Evolutionary conservation across 129 eudicot genomes (phyloP), one percentile per base, ranked within the genome.

Genomic region (Ambrosia artemisiifolia): DNA sequence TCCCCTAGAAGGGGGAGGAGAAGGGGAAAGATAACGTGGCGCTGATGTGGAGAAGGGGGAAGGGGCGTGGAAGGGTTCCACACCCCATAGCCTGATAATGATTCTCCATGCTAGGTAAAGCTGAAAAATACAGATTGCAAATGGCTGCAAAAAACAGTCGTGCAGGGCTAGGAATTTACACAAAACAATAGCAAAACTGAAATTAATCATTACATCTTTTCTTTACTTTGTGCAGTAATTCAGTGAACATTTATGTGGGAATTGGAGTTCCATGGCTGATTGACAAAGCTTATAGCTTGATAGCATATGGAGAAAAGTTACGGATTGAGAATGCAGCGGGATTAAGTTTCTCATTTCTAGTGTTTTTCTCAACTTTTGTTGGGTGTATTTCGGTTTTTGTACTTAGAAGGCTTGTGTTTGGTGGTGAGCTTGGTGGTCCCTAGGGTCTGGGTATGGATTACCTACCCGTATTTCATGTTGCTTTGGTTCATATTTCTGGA

Each of bases 381-480:
- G 95, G 92, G 0, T 90, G 96, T 33, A 89, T 93, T 30, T 83
- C 71, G 11, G 85, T 89, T 69, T 66, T 93, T 66, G 85, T 89
- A 55, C 70, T 87, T 17, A 78, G 98, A 79, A 84, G 96, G 38
- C 43, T 93, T 11, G 85, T 75, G 16, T 71, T 93, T 44, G 96
- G 96, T 44, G 98, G 88, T 3, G 95, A 93, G 85, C 90, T 89
- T 47, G 98, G 96, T 17, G 98, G 98, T 30, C n/a, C 98, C 98
- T 0, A 76, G 82, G 78, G 50, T 78, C 14, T 89, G 96, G 96
- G 98, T 96, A 0, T 89, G 98, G 98, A 70, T 89, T 34, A 88
- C 98, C 2, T 77, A 79, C 14, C 78, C 61, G 0, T 93, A 81
- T 77, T 85, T 93, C 85, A 89, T 93, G 95, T 7, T 78, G 44